A percentile compares a stretch with the other conserved stretches of the same genome.
Evolutionary conservation across 176 grass and related monocot genomes (phyloP).

Genomic region (Dendrocalamus sinicus): DNA sequence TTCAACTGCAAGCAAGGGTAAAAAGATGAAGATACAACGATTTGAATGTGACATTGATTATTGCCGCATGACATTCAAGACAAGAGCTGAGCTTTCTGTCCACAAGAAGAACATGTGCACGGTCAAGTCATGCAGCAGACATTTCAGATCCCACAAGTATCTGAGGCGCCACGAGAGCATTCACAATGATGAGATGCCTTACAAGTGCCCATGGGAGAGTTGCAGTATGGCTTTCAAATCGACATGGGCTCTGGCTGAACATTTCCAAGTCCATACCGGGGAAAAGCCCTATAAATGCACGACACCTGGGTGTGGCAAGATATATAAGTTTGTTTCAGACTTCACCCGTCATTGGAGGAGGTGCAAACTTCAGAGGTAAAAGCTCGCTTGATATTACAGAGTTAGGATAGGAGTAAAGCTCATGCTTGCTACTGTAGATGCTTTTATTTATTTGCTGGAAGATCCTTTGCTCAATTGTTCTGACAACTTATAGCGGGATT

Average conservation of each 20-base stretch:
- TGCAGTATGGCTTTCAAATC: constrained; percentile 79
- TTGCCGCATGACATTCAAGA: constrained; percentile 60
- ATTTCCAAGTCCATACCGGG: constrained; percentile 71
- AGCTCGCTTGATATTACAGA: constrained; percentile 35
- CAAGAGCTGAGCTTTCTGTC: constrained; percentile 57
- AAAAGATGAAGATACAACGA: constrained; percentile 38
- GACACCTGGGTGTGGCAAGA: constrained; percentile 60
- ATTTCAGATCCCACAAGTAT: constrained; percentile 73
- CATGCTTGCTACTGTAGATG: constrained; percentile 47
- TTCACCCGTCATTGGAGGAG: constrained; percentile 73
- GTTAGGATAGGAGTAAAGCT: constrained; percentile 47
- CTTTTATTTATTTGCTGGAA: constrained; percentile 43
- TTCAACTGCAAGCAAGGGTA: constrained; percentile 44
- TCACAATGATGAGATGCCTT: constrained; percentile 71
- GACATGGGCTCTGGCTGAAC: constrained; percentile 68
- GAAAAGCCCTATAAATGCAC: constrained; percentile 70
- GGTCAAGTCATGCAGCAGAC: constrained; percentile 57
- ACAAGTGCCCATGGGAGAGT: constrained; percentile 77
- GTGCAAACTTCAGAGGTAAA: constrained; percentile 60
- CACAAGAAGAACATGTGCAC: constrained; percentile 78
- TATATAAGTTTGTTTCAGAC: constrained; percentile 76
- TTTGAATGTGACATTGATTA: constrained; percentile 64
- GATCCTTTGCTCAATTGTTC: constrained; percentile 34
- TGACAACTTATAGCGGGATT: constrained; percentile 43
- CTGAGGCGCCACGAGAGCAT: constrained; percentile 63